Conservation (phyloP, 306 rosid species). For the Oemleria cerasiformis region DNA sequence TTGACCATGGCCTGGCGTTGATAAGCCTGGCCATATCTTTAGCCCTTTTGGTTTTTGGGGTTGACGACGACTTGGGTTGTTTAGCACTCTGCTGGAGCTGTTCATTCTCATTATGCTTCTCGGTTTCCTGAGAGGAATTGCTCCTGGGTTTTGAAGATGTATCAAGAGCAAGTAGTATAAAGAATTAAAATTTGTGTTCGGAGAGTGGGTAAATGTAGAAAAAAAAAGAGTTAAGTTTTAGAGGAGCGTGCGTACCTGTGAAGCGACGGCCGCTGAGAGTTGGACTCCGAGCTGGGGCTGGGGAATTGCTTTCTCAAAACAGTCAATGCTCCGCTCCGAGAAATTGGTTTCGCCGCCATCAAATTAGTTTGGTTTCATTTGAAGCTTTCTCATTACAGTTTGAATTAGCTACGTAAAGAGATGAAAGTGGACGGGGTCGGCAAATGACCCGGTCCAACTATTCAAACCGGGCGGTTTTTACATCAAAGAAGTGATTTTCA, state of each 20-base stretch:
- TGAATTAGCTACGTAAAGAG: too few species aligned
- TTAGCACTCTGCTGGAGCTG: constrained; percentile 11
- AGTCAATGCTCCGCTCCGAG: constrained; percentile 15
- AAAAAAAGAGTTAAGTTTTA: background rate
- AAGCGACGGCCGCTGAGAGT: constrained; percentile 11
- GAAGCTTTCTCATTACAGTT: background rate
- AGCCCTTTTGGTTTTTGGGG: constrained; percentile 42
- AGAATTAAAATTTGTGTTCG: background rate
- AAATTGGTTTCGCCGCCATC: constrained; percentile 2
- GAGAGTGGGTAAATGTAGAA: background rate
- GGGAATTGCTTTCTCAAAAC: constrained; percentile 21
- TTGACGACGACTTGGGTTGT: constrained; percentile 39
- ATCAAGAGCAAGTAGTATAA: background rate
- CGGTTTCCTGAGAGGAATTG: constrained; percentile 28
- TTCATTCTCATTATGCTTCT: constrained; percentile 13
- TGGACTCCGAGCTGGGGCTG: constrained; percentile 18
- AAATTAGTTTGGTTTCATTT: background rate
- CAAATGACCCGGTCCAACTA: too few species aligned
- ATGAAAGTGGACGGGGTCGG: too few species aligned
- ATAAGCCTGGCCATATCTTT: constrained; percentile 47
- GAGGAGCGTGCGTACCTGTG: constrained; percentile 28
- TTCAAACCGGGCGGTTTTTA: too few species aligned
- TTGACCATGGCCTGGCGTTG: constrained; percentile 54
- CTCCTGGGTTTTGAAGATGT: constrained; percentile 35
- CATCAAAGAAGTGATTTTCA: too few species aligned